Conservation (phyloP, 2,329 filamentous ascomycete species). For the Capronia americana region DNA sequence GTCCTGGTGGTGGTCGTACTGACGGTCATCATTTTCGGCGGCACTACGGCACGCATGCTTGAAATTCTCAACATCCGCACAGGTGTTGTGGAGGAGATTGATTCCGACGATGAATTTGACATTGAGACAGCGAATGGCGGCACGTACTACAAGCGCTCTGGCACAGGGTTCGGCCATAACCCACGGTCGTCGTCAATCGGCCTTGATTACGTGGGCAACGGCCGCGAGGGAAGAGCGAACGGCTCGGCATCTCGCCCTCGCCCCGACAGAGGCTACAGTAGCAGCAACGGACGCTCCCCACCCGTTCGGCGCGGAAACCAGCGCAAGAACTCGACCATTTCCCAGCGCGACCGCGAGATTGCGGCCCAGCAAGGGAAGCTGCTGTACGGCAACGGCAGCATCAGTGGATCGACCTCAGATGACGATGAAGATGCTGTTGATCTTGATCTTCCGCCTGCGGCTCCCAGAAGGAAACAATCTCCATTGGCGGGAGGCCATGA, state of each 20-base stretch:
- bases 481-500: conserved; percentile 44
- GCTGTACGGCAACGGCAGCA: conserved; percentile 54
- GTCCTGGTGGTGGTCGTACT: conserved; percentile 97
- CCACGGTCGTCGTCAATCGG: conserved; percentile 69
- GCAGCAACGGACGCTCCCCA: conserved; percentile 63
- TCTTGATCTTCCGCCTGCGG: conserved; percentile 66
- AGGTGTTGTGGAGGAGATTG: conserved; percentile 93
- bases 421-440: conserved; percentile 60
- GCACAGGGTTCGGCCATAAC: conserved; percentile 76
- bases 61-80: conserved; percentile 97
- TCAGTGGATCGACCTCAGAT: conserved; percentile 47
- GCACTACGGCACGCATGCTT: conserved; percentile 95
- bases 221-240: conserved; percentile 44
- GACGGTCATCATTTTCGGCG: conserved; percentile 98
- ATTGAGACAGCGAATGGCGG: conserved; percentile 78
- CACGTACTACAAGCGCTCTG: conserved; percentile 80
- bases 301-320: conserved; percentile 50
- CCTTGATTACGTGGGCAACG: conserved; percentile 56
- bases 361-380: conserved; percentile 57
- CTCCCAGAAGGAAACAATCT: conserved; percentile 50
- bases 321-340: conserved; percentile 59
- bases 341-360: conserved; percentile 53
- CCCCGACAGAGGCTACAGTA: conserved; percentile 59
- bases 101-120: conserved; percentile 98
- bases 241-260: conserved; percentile 33